Base-by-base conservation (phyloP, 1,284 basidiomycete species). In the Macrocystidia cucumis region DNA sequence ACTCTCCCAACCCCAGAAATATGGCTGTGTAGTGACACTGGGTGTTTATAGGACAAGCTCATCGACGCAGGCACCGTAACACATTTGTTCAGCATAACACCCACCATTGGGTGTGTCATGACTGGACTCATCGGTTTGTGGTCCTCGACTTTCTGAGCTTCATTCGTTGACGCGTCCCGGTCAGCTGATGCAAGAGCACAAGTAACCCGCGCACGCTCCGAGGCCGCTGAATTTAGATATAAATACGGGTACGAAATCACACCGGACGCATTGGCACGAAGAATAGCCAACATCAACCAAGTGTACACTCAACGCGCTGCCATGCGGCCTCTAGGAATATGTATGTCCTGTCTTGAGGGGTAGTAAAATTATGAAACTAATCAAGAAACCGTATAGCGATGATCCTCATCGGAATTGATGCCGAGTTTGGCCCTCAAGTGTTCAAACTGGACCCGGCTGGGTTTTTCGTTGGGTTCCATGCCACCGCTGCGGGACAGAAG, bases 391-490 rank as follows among this genome's bases (percentile, higher is more conserved):
- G 17, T 34, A 18, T 44, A 95, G 91, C 90, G 3, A 98, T 97
- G 92, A 89, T 98, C 44, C 65, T 98, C 45, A 92, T 98, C 49
- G 96, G 96, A 1, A 74, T 85, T 39, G 96, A 98, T 59, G 71
- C 82, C 14, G 91, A 97, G 56, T 72, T 73, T 33, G 90, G 90
- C 11, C 93, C 96, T 9, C 95, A 97, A 62, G 78, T 88, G 50
- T 98, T 97, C 75, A 97, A 97, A 63, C 81, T 98, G 40, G 96
- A 99, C 57, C 96, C 96, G 4, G 96, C 96, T 1, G 96, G 96
- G 2, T 98, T 96, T 67, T 99, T 92, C 57, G 90, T 97, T 29
- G 96, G 96, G 1, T 98, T 95, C 71, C 91, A 97, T 49, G 96
- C 95, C 13, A 96, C 95, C 2, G 81, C 93, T 0, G 83, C 91